A percentile compares a stretch with the other conserved stretches of the same genome.
These are phyloP conservation scores for Protomyces lactucae-debilis DNA, from an alignment of 1,139 yeast species.

Conservation along the genomic window DNA sequence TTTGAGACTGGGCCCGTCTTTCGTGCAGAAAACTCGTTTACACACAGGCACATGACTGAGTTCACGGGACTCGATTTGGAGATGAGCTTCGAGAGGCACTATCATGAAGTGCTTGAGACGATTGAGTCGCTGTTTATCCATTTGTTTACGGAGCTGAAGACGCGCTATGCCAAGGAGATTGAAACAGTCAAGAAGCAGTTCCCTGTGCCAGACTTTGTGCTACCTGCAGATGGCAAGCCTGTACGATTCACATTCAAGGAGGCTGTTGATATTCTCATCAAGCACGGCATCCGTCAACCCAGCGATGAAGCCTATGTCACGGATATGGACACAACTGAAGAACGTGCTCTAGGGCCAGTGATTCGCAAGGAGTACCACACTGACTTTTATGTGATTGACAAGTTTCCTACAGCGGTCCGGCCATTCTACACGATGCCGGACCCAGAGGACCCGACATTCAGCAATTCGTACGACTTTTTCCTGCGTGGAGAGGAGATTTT, in stretches of 20 bases:
- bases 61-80: constrained; percentile 96
- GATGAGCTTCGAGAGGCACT: constrained; percentile 97
- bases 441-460: constrained; percentile 64
- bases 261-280: constrained; percentile 79
- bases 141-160: constrained; percentile 77
- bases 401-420: constrained; percentile 92
- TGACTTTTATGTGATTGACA: constrained; percentile 95
- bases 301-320: constrained; percentile 40
- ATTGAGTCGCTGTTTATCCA: constrained; percentile 81
- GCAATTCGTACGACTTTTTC: constrained; percentile 80
- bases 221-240: constrained; percentile 79
- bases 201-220: constrained; percentile 95
- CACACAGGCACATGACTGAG: constrained; percentile 99
- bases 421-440: constrained; percentile 99
- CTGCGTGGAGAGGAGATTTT: constrained; percentile 99
- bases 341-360: constrained; percentile 81
- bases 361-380: constrained; percentile 93
- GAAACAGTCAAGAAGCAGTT: constrained; percentile 86
- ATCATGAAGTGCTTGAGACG: constrained; percentile 85
- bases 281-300: constrained; percentile 48
- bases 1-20: constrained; percentile 96
- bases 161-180: constrained; percentile 74
- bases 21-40: constrained; percentile 98
- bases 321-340: constrained; percentile 90
- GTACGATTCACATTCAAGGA: constrained; percentile 84